Conservation (phyloP, 371 early-diverging fungal genomes). For the Actinomortierella wolfii region DNA sequence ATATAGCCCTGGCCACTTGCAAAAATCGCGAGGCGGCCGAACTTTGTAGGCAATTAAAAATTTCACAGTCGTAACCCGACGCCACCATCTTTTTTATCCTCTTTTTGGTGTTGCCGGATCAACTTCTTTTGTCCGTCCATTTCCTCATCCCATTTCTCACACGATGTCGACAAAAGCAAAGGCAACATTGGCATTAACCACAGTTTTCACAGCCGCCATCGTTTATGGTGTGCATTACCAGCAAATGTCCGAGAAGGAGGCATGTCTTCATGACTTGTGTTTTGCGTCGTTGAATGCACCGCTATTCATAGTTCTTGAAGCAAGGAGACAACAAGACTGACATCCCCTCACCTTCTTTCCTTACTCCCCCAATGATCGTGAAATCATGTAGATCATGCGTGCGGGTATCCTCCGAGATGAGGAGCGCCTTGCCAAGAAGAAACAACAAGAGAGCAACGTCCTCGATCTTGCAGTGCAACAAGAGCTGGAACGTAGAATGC, state of each 20-base stretch:
- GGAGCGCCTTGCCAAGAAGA: slow-evolving; percentile 41
- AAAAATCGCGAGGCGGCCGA: too few relatives aligned
- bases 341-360: not conserved
- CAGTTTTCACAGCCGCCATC: slow-evolving; percentile 29
- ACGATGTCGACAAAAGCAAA: slow-evolving; percentile 43
- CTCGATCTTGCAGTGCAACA: slow-evolving; percentile 41
- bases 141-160: not conserved
- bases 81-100: too few relatives aligned
- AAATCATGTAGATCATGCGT: slow-evolving; percentile 28
- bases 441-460: slow-evolving; percentile 42
- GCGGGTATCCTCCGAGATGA: slow-evolving; percentile 35
- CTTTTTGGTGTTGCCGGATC: too few relatives aligned
- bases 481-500: slow-evolving; percentile 37
- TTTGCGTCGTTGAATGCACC: too few relatives aligned
- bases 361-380: not conserved
- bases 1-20: slow-evolving; percentile 26
- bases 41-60: not conserved
- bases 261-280: slow-evolving; percentile 3
- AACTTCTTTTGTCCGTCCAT: too few relatives aligned
- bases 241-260: slow-evolving; percentile 48
- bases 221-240: slow-evolving; percentile 45
- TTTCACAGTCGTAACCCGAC: slow-evolving; percentile 4
- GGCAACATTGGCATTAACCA: slow-evolving; percentile 39
- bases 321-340: too few relatives aligned
- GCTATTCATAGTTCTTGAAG: too few relatives aligned